Percentiles rank a stretch among this genome's conserved stretches.
Conservation (phyloP, 148 eudicot genomes). For the Cornus suecica region DNA sequence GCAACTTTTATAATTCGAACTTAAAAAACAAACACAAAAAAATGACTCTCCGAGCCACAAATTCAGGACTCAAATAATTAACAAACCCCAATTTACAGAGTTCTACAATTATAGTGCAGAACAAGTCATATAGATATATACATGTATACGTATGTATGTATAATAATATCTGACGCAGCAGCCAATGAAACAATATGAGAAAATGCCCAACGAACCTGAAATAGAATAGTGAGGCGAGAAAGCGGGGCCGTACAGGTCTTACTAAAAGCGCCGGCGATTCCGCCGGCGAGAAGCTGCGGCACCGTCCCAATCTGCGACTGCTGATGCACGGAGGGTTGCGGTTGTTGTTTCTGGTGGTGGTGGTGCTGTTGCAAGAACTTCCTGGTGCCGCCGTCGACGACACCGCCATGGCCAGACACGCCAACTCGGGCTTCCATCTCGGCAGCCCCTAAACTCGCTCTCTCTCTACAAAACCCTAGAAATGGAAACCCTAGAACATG, state of each 20-base stretch:
- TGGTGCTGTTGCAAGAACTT: constrained; percentile 25
- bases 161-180: not conserved
- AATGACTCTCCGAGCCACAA: too few species aligned
- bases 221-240: constrained; percentile 37
- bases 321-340: constrained; percentile 9
- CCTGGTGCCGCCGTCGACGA: constrained; percentile 34
- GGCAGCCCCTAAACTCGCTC: not conserved
- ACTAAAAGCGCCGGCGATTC: constrained; percentile 40
- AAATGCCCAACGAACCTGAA: constrained; percentile 18
- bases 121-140: too few species aligned
- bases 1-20: too few species aligned
- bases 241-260: constrained; percentile 43
- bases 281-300: constrained; percentile 40
- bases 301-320: constrained; percentile 28
- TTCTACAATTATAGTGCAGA: not conserved
- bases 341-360: constrained; percentile 10
- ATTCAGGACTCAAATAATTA: too few species aligned
- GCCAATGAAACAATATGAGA: not conserved
- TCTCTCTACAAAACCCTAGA: not conserved
- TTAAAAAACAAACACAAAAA: too few species aligned
- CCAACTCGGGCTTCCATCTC: constrained; percentile 37
- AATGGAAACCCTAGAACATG: constrained; percentile 1
- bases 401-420: constrained; percentile 23
- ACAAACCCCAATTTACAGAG: too few species aligned
- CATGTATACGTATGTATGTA: too few species aligned